These are phyloP conservation scores for Aspergillus novofumigatus DNA, from an alignment of 2,329 filamentous ascomycete genomes.

Conservation along the genomic window DNA sequence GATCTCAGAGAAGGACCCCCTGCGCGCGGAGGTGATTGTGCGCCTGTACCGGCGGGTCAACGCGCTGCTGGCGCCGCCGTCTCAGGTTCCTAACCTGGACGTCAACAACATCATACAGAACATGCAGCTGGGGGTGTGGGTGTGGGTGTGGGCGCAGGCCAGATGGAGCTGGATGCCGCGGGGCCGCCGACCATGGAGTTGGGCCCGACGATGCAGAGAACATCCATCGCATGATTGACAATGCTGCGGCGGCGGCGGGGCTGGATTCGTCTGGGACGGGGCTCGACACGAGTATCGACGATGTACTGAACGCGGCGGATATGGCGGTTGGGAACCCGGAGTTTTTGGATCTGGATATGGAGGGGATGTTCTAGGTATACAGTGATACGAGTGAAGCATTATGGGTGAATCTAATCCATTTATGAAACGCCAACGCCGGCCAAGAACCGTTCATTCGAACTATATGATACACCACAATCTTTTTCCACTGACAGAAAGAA, in stretches of 20 bases:
- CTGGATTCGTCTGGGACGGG: conserved; percentile 22
- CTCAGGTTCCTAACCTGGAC: conserved; percentile 39
- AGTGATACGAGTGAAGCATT: neutral
- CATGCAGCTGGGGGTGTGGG: conserved; percentile 35
- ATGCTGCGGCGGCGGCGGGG: conserved; percentile 30
- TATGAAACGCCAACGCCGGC: neutral
- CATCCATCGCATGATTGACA: conserved; percentile 39
- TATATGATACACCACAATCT: too few species aligned
- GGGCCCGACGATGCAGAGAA: conserved; percentile 26
- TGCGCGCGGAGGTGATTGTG: conserved; percentile 42
- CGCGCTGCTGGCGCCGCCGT: conserved; percentile 33
- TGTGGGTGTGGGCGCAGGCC: conserved; percentile 14
- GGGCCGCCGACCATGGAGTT: conserved; percentile 9
- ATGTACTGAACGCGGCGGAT: conserved; percentile 41
- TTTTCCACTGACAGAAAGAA: too few species aligned
- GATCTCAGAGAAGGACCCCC: conserved; percentile 40
- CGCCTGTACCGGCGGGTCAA: conserved; percentile 45
- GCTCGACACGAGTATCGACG: conserved; percentile 39
- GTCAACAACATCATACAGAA: conserved; percentile 42
- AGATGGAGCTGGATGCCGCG: conserved; percentile 30
- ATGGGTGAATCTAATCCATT: neutral
- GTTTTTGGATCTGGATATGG: conserved; percentile 44
- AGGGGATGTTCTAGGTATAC: conserved; percentile 36
- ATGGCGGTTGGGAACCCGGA: conserved; percentile 43
- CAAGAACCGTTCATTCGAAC: too few species aligned